A percentile compares a stretch with the other conserved stretches of the same genome.
These are phyloP conservation scores for Hyaloscypha finlandica DNA, from an alignment of 495 filamentous ascomycete species.

Conservation along the genomic window DNA sequence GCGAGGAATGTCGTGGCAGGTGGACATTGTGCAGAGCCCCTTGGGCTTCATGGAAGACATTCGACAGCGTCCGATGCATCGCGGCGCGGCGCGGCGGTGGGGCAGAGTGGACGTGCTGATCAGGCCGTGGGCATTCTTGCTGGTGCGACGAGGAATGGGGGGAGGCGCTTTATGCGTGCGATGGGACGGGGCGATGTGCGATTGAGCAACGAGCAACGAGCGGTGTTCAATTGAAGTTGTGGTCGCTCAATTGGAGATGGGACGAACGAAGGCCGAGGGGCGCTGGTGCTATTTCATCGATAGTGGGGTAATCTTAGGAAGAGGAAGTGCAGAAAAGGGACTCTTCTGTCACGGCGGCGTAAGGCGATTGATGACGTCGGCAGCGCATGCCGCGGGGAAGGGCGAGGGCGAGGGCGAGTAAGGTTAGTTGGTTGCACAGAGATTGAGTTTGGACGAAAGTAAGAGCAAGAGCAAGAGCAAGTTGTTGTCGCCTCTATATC, in stretches of 20 bases:
- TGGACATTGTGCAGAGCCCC: neutral
- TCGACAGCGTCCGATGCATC: neutral
- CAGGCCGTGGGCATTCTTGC: constrained; percentile 9
- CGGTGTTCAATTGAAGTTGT: neutral
- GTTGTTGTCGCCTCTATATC: too few relatives aligned
- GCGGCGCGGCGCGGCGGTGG: neutral
- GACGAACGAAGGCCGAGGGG: neutral
- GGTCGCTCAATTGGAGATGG: constrained; percentile 4
- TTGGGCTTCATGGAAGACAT: neutral
- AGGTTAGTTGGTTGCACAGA: too few relatives aligned
- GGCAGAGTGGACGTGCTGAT: constrained; percentile 1
- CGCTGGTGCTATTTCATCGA: neutral
- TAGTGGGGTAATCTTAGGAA: neutral
- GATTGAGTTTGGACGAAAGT: too few relatives aligned
- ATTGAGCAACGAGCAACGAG: neutral
- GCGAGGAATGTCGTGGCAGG: neutral
- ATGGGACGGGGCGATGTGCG: neutral
- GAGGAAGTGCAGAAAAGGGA: neutral
- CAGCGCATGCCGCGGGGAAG: too few relatives aligned
- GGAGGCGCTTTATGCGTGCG: neutral
- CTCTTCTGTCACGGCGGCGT: neutral
- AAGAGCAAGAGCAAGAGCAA: too few relatives aligned
- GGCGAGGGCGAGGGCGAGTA: too few relatives aligned
- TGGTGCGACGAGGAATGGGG: constrained; percentile 1
- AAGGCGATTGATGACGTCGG: neutral